These are phyloP conservation scores for Saccharomyces eubayanus DNA, from an alignment of 805 yeast genomes.

Conservation along the genomic window DNA sequence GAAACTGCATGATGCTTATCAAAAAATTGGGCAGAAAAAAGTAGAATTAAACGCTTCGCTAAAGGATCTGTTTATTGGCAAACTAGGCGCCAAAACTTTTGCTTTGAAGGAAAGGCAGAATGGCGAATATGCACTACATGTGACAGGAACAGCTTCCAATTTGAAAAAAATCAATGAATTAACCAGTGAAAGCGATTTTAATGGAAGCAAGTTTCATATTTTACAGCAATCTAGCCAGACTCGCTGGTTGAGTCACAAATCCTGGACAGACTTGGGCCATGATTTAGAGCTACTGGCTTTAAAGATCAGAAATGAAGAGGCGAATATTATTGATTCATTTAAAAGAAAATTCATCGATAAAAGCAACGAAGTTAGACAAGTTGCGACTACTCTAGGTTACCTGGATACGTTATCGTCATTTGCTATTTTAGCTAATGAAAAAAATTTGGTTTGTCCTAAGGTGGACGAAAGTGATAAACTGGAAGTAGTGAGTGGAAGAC, in stretches of 20 bases:
- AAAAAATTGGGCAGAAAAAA: constrained; percentile 23
- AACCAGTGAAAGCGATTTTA: constrained; percentile 7
- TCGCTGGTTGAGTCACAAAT: constrained; percentile 37
- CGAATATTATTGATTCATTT: constrained; percentile 41
- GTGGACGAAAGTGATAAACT: constrained; percentile 43
- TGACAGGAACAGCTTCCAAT: constrained; percentile 34
- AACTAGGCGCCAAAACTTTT: constrained; percentile 27
- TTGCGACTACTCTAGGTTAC: constrained; percentile 48
- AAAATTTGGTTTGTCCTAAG: constrained; percentile 55
- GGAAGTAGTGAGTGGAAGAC: constrained; percentile 61
- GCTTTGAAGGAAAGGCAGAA: constrained; percentile 36
- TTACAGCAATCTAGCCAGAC: constrained; percentile 37
- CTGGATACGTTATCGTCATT: constrained; percentile 70
- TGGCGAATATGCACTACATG: constrained; percentile 41
- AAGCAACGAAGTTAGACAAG: constrained; percentile 40
- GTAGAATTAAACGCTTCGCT: constrained; percentile 23
- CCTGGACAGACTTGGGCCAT: constrained; percentile 49
- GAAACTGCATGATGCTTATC: constrained; percentile 31
- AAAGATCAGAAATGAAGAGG: constrained; percentile 49
- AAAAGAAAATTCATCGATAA: constrained; percentile 38
- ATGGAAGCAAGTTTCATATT: constrained; percentile 19
- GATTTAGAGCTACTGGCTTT: constrained; percentile 38
- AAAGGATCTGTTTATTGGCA: constrained; percentile 22
- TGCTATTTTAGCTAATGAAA: constrained; percentile 62
- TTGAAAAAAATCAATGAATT: constrained; percentile 15